phyloP scores from a whole-genome alignment of 805 yeast species.

The Lachancea fermentati region DNA sequence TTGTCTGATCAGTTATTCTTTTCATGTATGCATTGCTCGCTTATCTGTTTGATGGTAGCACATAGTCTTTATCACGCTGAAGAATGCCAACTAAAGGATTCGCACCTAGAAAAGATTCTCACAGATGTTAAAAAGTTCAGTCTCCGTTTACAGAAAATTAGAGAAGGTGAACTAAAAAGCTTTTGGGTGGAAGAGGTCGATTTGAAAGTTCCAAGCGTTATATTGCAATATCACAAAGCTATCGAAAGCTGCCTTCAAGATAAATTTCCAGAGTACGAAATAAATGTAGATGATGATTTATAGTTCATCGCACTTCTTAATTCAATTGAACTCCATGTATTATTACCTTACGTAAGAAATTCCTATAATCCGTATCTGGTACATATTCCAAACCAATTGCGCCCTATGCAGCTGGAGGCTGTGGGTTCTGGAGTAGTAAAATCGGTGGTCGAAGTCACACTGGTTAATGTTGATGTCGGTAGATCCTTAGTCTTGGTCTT shows the following conservation, averaged over 20 bases:
- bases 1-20: conserved; percentile 22
- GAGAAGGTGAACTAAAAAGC: conserved; percentile 22
- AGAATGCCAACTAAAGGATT: conserved; percentile 3
- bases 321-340: conserved; percentile 1
- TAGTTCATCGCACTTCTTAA: too few species aligned
- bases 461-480: conserved; percentile 21
- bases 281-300: conserved; percentile 1
- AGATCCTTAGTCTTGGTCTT: conserved; percentile 36
- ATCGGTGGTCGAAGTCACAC: conserved; percentile 12
- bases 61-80: conserved; percentile 7
- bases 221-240: conserved; percentile 23
- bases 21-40: conserved; percentile 15
- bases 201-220: conserved; percentile 21
- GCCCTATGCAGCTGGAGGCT: conserved; percentile 28
- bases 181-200: conserved; percentile 29
- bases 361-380: conserved; percentile 22
- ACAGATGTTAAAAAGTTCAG: conserved; percentile 18
- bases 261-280: conserved; percentile 14
- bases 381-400: conserved; percentile 33
- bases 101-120: conserved; percentile 7
- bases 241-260: conserved; percentile 18
- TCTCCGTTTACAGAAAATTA: conserved; percentile 18
- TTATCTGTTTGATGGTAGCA: conserved; percentile 11
- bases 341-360: neutral
- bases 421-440: conserved; percentile 20